Evolutionary conservation across 1,284 basidiomycete species (phyloP).

Genomic region (Cutaneotrichosporon sp.): DNA sequence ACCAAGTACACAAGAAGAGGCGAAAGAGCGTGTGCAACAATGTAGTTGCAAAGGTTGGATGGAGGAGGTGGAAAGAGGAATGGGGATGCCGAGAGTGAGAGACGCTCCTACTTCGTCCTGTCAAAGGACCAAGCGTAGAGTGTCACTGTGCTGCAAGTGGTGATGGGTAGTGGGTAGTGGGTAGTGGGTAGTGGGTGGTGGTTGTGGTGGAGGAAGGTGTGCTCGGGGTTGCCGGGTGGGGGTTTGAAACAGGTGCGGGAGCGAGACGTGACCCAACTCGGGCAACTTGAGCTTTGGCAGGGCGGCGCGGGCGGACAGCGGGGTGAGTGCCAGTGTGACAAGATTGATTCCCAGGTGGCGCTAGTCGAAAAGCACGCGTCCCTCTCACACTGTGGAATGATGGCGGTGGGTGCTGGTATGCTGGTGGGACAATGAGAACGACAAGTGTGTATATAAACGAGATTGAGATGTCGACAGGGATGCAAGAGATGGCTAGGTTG

Average conservation of each 20-base stretch:
- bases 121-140: no score
- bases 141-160: no score
- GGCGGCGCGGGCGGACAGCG: neutral
- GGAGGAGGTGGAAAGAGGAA: neutral
- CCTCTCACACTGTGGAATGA: neutral
- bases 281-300: neutral
- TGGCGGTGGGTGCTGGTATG: neutral
- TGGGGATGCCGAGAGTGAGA: neutral
- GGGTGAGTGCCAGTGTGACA: neutral
- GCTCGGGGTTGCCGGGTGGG: neutral
- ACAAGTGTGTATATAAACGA: neutral
- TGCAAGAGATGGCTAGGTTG: neutral
- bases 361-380: neutral
- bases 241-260: slow-evolving; percentile 13
- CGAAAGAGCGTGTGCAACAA: neutral
- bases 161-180: no score
- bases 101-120: no score
- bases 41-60: neutral
- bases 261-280: slow-evolving; percentile 3
- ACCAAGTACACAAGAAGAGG: neutral
- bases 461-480: slow-evolving; percentile 2
- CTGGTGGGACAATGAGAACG: neutral
- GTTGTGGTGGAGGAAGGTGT: neutral
- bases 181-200: no score
- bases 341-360: neutral